Base-by-base conservation (phyloP, 441 rosid genomes). In the Mallotus japonicus region DNA sequence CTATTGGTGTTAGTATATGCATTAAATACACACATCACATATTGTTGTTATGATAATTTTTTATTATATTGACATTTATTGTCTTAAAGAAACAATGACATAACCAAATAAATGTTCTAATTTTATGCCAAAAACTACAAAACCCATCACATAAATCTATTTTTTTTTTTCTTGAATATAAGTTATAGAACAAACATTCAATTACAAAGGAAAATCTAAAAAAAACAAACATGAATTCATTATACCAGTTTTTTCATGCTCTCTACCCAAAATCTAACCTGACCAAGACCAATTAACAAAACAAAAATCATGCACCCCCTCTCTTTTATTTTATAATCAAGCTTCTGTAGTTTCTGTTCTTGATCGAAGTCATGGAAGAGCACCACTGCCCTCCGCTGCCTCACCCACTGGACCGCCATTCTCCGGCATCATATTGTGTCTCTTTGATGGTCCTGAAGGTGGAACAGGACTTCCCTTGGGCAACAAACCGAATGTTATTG, bases 371-470 rank as follows among this genome's bases (percentile, higher is more conserved):
- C 65, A 70, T 20, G 79, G 71, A 47, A 11, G 56, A 34, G 16
- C 62, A 37, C 50, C 49, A 61, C 9, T 57, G 22, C 76, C 62
- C 20, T 53, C 51, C 14, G 8, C 66, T 51, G 5, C 51, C 0
- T 28, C 42, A 1, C 15, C 60, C 10, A 2, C 49, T 1, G 68
- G 72, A 8, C 50, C 51, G 12, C 69, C 22, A 13, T 0, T n/a
- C 4, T 15, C 15, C 7, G 74, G 50, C 16, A 62, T 12, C 14
- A 64, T 8, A 64, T 88, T 82, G 76, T 80, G 87, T 57, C 85
- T 78, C 66, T 32, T 66, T 8, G 90, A 84, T 50, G 92, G 90
- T 65, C 78, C 87, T 6, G 92, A 87, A 74, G 88, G 83, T 34
- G 90, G 87, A 75, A 85, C 8, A 11, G 69, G 76, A 47, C 1